Base-by-base conservation (phyloP, 352 stramenopile species). In the Phytophthora meadii region DNA sequence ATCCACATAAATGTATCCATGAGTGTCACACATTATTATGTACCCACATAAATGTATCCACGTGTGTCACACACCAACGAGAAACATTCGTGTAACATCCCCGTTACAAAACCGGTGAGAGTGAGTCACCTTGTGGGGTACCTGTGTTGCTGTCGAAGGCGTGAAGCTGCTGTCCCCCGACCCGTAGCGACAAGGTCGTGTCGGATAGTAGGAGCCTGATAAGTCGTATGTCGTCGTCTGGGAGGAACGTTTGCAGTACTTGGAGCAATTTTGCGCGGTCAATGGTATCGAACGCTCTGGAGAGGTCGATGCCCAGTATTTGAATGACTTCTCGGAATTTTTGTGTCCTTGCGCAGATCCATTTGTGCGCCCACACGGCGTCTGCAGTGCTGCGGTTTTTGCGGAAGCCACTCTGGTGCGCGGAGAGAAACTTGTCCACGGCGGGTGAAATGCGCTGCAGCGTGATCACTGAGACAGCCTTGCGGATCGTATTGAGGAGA, bases 221-320 rank as follows among this genome's bases (percentile, higher is more conserved):
- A 0, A 62, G 7, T 0, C 28, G 60, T 5, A 57, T 19, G 17
- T 56, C 51, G 3, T 54, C 34, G 5, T 40, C 34, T 10, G 10
- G 34, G 10, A 40, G 34, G 34, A 40, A 40, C 10, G 10, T 40
- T 17, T 46, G 10, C 1, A 68, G 51, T 3, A 68, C 42, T 0
- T 19, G 1, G 7, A 68, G 44, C 1, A 61, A 32, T 28, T 56
- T 59, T 3, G 30, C 9, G 1, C 47, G n/a, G 17, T 65, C 58
- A 10, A 60, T 60, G 1, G 49, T 54, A 30, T 66, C 49, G 11
- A 66, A 66, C 1, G 48, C 49, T 2, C 39, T 14, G 4, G 39
- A 60, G 15, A 54, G 40, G 22, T 66, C 49, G 25, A 54, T 60
- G 1, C 58, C 56, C n/a, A 65, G 46, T 6, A 65, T 25, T 5